Base-by-base conservation (phyloP, 192 early-diverging fungal genomes). In the Umbelopsis sp. region DNA sequence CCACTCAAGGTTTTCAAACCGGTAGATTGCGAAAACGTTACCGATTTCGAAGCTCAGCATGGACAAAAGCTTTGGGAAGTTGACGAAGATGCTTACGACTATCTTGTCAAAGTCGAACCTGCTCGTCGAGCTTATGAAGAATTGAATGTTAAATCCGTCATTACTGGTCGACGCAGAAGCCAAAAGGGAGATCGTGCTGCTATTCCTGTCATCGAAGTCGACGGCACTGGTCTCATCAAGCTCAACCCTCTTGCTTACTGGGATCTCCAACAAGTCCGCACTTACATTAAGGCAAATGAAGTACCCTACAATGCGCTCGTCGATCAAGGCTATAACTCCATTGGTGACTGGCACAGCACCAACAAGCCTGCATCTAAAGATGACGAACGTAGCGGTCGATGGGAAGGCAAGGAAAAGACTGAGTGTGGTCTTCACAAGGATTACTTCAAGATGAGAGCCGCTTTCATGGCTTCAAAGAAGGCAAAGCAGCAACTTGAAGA, bases 391-490 rank as follows among this genome's bases (percentile, higher is more conserved):
- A 89, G 87, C 21, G 97, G 97, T 16, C 87, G 97, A 51, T 98
- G 95, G 95, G 83, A 86, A 56, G 94, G 94, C 7, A 84, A 90
- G 65, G 84, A 91, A 66, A 97, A 98, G 85, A 89, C 91, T 2
- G 97, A 98, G 82, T 98, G 97, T 75, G 97, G 97, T 0, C 75
- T 98, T 43, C 97, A 98, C 84, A 96, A 97, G 81, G 95, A 98
- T 76, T 98, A 97, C 79, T 94, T 97, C 80, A 91, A 93, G 81
- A 95, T 96, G 93, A 83, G 93, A 31, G 84, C 90, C 7, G 87
- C 85, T 34, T 96, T 89, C 78, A 72, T 92, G 68, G 92, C 91
- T 0, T 85, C 90, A 24, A 88, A 88, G 78, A 91, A 95, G 83
- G 87, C 90, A 84, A 82, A 85, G 77, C 87, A 90, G 51, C 59